A percentile compares a stretch with the other conserved stretches of the same genome.
Conservation (phyloP, 768 basidiomycete species). For the Psilocybe azurescens region DNA sequence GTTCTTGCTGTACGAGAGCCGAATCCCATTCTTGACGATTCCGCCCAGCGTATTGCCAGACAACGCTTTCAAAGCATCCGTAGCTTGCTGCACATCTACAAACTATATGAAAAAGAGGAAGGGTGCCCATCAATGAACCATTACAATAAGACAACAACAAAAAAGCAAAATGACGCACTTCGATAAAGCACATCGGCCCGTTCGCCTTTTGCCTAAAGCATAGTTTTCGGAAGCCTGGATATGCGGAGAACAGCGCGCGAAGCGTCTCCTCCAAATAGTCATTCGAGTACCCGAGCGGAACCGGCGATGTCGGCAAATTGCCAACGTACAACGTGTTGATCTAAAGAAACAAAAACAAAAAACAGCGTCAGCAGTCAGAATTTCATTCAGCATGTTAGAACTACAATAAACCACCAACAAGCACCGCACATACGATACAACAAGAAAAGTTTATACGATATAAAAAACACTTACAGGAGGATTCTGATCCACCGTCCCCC, state of each 20-base stretch:
- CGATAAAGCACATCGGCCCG: conserved; percentile 99
- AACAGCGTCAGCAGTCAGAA: conserved; percentile 8
- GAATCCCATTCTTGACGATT: conserved; percentile 92
- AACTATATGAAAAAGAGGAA: conserved; percentile 56
- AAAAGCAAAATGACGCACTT: conserved; percentile 55
- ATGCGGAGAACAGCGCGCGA: conserved; percentile 78
- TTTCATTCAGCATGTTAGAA: background rate
- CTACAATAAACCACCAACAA: background rate
- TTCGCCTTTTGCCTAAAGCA: conserved; percentile 96
- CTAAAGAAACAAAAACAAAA: conserved; percentile 35
- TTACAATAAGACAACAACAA: conserved; percentile 52
- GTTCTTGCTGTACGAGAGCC: conserved; percentile 97
- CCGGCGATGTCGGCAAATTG: conserved; percentile 85
- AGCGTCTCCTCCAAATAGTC: conserved; percentile 89
- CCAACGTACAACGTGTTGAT: conserved; percentile 99
- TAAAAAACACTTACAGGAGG: conserved; percentile 69
- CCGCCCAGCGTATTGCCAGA: conserved; percentile 93
- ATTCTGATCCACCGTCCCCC: conserved; percentile 78
- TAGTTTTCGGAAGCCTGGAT: conserved; percentile 88
- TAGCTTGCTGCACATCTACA: conserved; percentile 85
- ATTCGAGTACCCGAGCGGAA: conserved; percentile 72
- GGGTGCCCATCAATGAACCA: conserved; percentile 33
- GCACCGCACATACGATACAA: background rate
- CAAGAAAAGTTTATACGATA: conserved; percentile 3
- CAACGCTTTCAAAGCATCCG: conserved; percentile 86